These are phyloP conservation scores for Hygrocybe punicea DNA, from an alignment of 768 basidiomycete species.

Conservation along the genomic window DNA sequence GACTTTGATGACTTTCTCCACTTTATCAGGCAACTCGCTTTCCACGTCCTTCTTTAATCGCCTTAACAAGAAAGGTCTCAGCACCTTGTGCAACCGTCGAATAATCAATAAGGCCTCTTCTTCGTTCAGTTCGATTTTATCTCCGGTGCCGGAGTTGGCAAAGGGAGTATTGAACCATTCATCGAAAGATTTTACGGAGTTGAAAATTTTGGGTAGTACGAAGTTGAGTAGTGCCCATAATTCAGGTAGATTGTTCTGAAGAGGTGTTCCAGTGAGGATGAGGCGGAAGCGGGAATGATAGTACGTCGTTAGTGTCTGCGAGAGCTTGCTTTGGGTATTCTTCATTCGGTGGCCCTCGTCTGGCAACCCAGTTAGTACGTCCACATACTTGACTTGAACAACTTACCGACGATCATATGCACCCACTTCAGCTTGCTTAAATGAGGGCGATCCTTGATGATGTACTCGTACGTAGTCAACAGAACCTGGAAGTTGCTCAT, in stretches of 20 bases:
- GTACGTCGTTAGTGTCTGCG: conserved; percentile 85
- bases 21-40: conserved; percentile 92
- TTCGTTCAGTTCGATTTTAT: conserved; percentile 99
- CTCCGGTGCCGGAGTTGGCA: conserved; percentile 94
- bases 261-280: conserved; percentile 91
- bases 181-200: conserved; percentile 98
- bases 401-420: conserved; percentile 92
- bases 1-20: conserved; percentile 96
- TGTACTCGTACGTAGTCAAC: conserved; percentile 94
- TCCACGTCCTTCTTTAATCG: conserved; percentile 96
- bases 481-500: conserved; percentile 85
- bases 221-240: conserved; percentile 95
- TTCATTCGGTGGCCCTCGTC: conserved; percentile 99
- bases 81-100: conserved; percentile 91
- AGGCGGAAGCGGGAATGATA: conserved; percentile 92
- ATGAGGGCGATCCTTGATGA: conserved; percentile 92
- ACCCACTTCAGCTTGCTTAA: conserved; percentile 92
- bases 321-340: conserved; percentile 86
- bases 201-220: conserved; percentile 92
- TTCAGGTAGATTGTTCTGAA: conserved; percentile 96
- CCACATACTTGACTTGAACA: background rate
- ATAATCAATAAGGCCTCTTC: conserved; percentile 98
- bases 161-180: conserved; percentile 99
- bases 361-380: conserved; percentile 21
- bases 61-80: conserved; percentile 89